Conservation (phyloP, 495 filamentous ascomycete species). For the Neurospora sp. region DNA sequence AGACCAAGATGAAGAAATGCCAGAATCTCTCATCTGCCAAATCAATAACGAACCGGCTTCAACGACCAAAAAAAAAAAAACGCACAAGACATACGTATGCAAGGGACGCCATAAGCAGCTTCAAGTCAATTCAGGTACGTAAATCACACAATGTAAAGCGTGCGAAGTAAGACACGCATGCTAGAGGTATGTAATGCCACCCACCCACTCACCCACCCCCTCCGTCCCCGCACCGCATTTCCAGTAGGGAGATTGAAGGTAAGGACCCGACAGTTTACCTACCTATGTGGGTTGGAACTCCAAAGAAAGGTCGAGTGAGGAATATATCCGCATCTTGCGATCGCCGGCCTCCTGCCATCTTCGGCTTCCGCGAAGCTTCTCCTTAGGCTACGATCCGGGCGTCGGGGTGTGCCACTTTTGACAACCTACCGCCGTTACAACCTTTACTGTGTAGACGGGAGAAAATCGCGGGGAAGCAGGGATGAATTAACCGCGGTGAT, state of each 20-base stretch:
- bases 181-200: neutral
- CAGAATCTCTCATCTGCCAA: neutral
- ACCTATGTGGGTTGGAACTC: too few species aligned
- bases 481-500: too few species aligned
- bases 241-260: too few species aligned
- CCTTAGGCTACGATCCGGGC: neutral
- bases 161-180: neutral
- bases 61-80: neutral
- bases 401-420: neutral
- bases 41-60: neutral
- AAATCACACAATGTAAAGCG: neutral
- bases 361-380: neutral
- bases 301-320: too few species aligned
- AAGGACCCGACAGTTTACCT: too few species aligned
- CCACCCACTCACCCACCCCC: neutral
- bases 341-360: neutral
- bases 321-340: neutral
- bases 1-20: neutral
- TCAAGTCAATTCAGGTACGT: neutral
- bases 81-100: neutral
- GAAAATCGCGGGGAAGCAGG: neutral
- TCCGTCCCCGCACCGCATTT: neutral
- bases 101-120: neutral
- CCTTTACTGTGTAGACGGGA: neutral
- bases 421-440: neutral